Percentiles rank a stretch among this genome's conserved stretches.
Conservation (phyloP, 2,329 filamentous ascomycete genomes). For the Fusarium odoratissimum region DNA sequence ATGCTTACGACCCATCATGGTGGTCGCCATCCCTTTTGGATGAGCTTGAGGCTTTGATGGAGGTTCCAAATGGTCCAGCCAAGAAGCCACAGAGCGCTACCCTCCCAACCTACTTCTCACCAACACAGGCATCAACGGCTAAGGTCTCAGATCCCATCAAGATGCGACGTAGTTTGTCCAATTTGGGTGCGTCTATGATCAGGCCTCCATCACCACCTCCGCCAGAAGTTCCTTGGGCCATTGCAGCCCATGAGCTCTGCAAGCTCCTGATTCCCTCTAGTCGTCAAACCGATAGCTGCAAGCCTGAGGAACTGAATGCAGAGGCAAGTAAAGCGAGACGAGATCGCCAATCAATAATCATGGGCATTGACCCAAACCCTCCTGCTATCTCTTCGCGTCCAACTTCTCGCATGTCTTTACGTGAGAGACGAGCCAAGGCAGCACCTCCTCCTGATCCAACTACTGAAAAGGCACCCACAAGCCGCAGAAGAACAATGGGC, state of each 20-base stretch:
- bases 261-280: constrained; percentile 83
- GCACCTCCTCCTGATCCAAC: constrained; percentile 62
- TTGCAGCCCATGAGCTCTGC: constrained; percentile 84
- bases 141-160: constrained; percentile 78
- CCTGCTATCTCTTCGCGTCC: constrained; percentile 53
- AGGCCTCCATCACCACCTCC: constrained; percentile 73
- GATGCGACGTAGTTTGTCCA: constrained; percentile 72
- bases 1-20: constrained; percentile 75
- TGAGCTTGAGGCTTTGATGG: constrained; percentile 72
- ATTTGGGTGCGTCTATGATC: constrained; percentile 55
- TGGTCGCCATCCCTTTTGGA: constrained; percentile 76
- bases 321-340: constrained; percentile 71
- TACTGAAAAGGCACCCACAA: constrained; percentile 48
- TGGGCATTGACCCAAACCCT: constrained; percentile 45
- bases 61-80: constrained; percentile 60
- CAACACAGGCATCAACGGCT: constrained; percentile 87
- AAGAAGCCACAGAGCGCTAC: constrained; percentile 67
- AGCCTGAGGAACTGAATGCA: constrained; percentile 80
- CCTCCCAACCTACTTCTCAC: constrained; percentile 82
- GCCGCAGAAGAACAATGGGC: constrained; percentile 72
- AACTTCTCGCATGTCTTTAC: constrained; percentile 75
- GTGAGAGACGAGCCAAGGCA: constrained; percentile 74
- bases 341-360: constrained; percentile 70
- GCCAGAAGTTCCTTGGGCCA: constrained; percentile 86
- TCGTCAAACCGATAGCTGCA: constrained; percentile 80